Evolutionary conservation across 1,139 yeast genomes (phyloP).

Genomic region (Blastobotrys capitulatus): DNA sequence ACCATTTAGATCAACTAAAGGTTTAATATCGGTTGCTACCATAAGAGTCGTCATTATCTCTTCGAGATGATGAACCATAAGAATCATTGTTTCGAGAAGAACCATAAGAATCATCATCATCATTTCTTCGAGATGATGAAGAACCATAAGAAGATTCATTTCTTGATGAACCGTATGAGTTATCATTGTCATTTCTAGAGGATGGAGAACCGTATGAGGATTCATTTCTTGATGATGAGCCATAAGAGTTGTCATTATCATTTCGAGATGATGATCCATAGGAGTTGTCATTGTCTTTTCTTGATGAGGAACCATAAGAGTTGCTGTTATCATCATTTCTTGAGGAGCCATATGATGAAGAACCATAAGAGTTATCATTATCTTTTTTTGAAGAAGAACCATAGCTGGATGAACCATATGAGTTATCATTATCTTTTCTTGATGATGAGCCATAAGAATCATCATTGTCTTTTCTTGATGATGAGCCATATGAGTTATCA

Average conservation of each 20-base stretch:
- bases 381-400: neutral
- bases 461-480: neutral
- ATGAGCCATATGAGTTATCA: constrained; percentile 3
- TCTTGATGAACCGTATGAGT: neutral
- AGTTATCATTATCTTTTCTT: neutral
- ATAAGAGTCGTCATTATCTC: neutral
- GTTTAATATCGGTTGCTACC: neutral
- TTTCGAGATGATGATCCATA: constrained; percentile 4
- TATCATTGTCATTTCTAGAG: neutral
- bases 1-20: neutral
- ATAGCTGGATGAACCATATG: neutral
- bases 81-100: neutral
- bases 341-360: neutral
- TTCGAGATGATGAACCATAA: constrained; percentile 3
- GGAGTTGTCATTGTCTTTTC: constrained; percentile 4
- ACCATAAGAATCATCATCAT: neutral
- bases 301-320: neutral
- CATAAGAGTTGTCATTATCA: neutral
- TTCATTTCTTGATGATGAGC: constrained; percentile 1
- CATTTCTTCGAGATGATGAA: neutral
- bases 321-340: constrained; percentile 1
- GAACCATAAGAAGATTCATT: constrained; percentile 3
- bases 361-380: neutral
- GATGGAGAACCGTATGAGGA: no score
- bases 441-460: constrained; percentile 6